phyloP scores from a whole-genome alignment of 148 eudicot species.

The Heliamphora exappendiculata region DNA sequence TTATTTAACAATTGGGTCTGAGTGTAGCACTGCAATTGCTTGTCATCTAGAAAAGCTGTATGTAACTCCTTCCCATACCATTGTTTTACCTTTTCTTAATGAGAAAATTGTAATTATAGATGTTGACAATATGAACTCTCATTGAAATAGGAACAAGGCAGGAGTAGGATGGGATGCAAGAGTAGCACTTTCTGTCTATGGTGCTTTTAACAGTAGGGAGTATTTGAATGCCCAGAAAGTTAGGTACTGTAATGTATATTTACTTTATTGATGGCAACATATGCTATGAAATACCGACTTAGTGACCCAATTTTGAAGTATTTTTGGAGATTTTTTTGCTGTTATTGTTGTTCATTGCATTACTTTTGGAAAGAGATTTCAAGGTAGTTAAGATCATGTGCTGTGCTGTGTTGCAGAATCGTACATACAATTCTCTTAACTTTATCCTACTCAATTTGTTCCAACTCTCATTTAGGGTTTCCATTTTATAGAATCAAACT shows the following conservation, averaged over 20 bases:
- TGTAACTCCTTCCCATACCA: slow-evolving; percentile 10
- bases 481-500: not conserved
- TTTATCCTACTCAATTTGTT: not conserved
- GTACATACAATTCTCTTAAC: not conserved
- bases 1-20: slow-evolving; percentile 83
- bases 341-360: not conserved
- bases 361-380: not conserved
- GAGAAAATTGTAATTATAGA: not conserved
- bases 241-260: slow-evolving; percentile 34
- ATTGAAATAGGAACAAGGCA: slow-evolving; percentile 32
- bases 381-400: not conserved
- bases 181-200: slow-evolving; percentile 70
- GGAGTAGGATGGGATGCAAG: slow-evolving; percentile 79
- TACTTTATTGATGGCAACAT: not conserved
- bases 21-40: slow-evolving; percentile 69
- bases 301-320: not conserved
- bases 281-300: not conserved
- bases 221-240: slow-evolving; percentile 92
- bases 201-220: slow-evolving; percentile 61
- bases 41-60: slow-evolving; percentile 54
- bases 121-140: slow-evolving; percentile 10
- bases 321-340: too few relatives aligned
- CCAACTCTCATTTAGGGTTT: not conserved
- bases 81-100: not conserved
- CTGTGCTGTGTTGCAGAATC: not conserved